A percentile compares a stretch with the other conserved stretches of the same genome.
Evolutionary conservation across 2,329 filamentous ascomycete genomes (phyloP).

Genomic region (Plectosphaerella sp.): DNA sequence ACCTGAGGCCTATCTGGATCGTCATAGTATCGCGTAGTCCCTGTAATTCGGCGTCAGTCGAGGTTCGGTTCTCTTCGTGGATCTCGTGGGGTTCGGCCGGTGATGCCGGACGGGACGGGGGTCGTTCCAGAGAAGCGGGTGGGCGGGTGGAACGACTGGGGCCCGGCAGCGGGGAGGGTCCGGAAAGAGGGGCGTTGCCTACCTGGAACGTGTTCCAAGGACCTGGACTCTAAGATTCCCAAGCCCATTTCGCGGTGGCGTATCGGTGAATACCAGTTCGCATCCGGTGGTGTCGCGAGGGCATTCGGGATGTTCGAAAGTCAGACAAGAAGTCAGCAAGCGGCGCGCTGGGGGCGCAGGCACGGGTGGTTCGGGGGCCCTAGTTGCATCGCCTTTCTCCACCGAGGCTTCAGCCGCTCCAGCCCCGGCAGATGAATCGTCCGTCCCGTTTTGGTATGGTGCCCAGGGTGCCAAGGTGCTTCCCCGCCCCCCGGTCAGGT

Average conservation of each 20-base stretch:
- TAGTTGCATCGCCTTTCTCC: not conserved
- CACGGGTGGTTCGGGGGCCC: too few species aligned
- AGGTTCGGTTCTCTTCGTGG: not conserved
- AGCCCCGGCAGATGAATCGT: too few species aligned
- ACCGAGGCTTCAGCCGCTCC: not conserved
- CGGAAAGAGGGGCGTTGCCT: not conserved
- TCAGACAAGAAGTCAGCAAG: too few species aligned
- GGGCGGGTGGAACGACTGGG: not conserved
- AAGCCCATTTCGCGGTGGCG: constrained; percentile 52
- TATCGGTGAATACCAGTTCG: not conserved
- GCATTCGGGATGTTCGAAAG: too few species aligned
- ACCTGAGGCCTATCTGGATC: constrained; percentile 45
- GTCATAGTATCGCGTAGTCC: constrained; percentile 62
- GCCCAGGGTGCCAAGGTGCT: too few species aligned
- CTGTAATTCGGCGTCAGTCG: constrained; percentile 26
- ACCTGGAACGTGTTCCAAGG: constrained; percentile 72
- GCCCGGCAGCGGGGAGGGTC: not conserved
- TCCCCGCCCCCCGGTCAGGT: too few species aligned
- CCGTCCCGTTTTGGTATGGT: too few species aligned
- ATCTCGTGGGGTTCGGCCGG: constrained; percentile 1
- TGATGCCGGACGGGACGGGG: constrained; percentile 4
- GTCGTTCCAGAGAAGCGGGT: not conserved
- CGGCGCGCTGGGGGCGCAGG: too few species aligned
- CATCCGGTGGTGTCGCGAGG: too few species aligned
- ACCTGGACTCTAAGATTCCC: constrained; percentile 66